Evolutionary conservation across 805 yeast species (phyloP).

Genomic region (Candida bentonensis): DNA sequence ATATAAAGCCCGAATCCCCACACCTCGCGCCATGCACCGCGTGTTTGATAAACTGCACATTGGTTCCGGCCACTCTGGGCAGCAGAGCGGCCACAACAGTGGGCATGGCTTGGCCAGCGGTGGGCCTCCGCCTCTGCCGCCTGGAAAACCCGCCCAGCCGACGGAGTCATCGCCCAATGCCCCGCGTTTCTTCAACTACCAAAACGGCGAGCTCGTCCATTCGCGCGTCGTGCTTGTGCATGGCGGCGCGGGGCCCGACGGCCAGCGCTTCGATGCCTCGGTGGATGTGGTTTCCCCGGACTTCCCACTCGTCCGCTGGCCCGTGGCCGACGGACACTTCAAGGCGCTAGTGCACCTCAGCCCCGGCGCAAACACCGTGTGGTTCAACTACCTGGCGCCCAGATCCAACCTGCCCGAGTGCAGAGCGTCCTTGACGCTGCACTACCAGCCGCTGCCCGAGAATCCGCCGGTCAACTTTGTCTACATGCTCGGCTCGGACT

Average conservation of each 20-base stretch:
- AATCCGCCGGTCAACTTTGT: slow-evolving; percentile 77
- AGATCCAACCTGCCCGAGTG: slow-evolving; percentile 4
- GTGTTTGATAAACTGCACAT: too few relatives aligned
- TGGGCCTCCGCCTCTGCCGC: slow-evolving; percentile 2
- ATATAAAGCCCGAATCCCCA: too few relatives aligned
- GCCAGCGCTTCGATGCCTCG: slow-evolving; percentile 21
- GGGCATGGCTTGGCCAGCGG: too few relatives aligned
- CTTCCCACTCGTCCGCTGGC: slow-evolving; percentile 60
- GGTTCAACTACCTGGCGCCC: slow-evolving; percentile 26
- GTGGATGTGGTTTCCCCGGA: slow-evolving; percentile 30
- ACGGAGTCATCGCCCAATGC: not conserved
- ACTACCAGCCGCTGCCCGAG: slow-evolving; percentile 41
- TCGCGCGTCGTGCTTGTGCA: slow-evolving; percentile 23
- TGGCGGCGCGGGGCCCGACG: slow-evolving; percentile 21
- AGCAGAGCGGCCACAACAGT: too few relatives aligned
- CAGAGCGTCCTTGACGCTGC: slow-evolving; percentile 23
- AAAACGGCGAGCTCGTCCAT: slow-evolving; percentile 13
- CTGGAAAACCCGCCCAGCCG: not conserved
- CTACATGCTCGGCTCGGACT: slow-evolving; percentile 61
- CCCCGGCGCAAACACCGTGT: slow-evolving; percentile 50
- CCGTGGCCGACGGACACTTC: slow-evolving; percentile 56
- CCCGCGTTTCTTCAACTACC: slow-evolving; percentile 17
- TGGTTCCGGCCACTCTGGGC: too few relatives aligned
- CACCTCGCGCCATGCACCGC: too few relatives aligned
- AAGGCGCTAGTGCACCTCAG: slow-evolving; percentile 61